A percentile compares a stretch with the other conserved stretches of the same genome.
These are phyloP conservation scores for Chrysosporium queenslandicum DNA, from an alignment of 2,329 filamentous ascomycete genomes.

Conservation along the genomic window DNA sequence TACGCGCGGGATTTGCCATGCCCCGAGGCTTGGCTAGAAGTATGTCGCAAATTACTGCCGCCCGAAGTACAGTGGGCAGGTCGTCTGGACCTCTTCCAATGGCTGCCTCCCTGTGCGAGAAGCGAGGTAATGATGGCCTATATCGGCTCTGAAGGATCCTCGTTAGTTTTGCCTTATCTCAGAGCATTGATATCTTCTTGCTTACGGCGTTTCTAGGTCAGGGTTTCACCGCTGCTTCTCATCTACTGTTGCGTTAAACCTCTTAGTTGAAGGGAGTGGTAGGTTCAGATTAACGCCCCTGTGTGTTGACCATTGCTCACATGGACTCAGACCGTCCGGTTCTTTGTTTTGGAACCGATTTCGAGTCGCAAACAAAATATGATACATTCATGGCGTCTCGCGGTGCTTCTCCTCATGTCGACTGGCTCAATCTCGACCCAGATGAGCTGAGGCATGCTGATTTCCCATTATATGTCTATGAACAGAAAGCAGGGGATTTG, in stretches of 20 bases:
- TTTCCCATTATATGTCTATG: conserved; percentile 30
- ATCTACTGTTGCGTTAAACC: conserved; percentile 29
- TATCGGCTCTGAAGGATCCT: conserved; percentile 28
- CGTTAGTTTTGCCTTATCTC: conserved; percentile 16
- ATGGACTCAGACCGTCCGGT: conserved; percentile 19
- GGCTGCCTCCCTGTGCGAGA: conserved; percentile 26
- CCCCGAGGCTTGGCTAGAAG: conserved; percentile 25
- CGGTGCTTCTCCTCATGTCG: conserved; percentile 28
- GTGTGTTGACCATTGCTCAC: background rate
- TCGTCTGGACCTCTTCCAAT: conserved; percentile 28
- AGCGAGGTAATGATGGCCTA: conserved; percentile 34
- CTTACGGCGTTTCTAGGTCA: conserved; percentile 20
- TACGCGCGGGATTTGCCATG: conserved; percentile 30
- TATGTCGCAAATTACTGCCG: conserved; percentile 25
- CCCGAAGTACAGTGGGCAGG: conserved; percentile 27
- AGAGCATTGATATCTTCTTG: background rate
- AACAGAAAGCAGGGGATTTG: conserved; percentile 28
- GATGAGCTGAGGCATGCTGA: conserved; percentile 26
- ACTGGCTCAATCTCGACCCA: conserved; percentile 27
- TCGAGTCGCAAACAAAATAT: conserved; percentile 26
- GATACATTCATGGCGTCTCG: conserved; percentile 27
- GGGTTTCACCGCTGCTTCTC: conserved; percentile 32
- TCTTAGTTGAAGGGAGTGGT: conserved; percentile 28
- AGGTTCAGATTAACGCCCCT: background rate
- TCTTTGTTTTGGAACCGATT: conserved; percentile 31